phyloP scores from a whole-genome alignment of 192 early-diverging fungal genomes.

The Lobulomyces angularis region DNA sequence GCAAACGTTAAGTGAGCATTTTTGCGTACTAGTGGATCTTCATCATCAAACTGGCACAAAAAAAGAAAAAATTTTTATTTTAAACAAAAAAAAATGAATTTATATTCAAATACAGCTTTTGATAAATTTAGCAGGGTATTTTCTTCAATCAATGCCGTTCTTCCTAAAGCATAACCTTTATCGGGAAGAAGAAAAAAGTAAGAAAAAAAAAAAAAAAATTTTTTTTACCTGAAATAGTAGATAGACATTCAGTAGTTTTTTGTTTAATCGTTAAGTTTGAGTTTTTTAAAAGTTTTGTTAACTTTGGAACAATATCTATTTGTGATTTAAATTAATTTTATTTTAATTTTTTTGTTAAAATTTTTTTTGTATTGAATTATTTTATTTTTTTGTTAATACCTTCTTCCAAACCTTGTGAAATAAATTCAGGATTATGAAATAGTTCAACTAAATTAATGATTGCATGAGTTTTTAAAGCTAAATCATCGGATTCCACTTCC shows the following conservation, averaged over 20 bases:
- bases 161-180: conserved; percentile 30
- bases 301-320: conserved; percentile 15
- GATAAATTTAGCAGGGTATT: conserved; percentile 9
- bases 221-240: conserved; percentile 17
- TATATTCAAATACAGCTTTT: conserved; percentile 11
- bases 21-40: conserved; percentile 22
- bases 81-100: neutral
- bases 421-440: conserved; percentile 29
- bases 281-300: conserved; percentile 11
- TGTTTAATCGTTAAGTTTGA: conserved; percentile 28
- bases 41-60: conserved; percentile 27
- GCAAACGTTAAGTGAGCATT: conserved; percentile 24
- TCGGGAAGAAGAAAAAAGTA: neutral
- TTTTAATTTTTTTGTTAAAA: too few relatives aligned
- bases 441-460: conserved; percentile 30
- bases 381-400: conserved; percentile 4
- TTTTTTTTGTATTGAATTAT: neutral
- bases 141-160: conserved; percentile 17
- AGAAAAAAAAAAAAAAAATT: conserved; percentile 8
- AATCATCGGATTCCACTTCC: conserved; percentile 9
- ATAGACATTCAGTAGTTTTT: conserved; percentile 35
- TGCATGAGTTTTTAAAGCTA: conserved; percentile 19
- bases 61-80: neutral
- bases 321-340: conserved; percentile 3
- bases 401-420: conserved; percentile 25